Conservation (phyloP, 306 rosid genomes). For the Quercus glauca region DNA sequence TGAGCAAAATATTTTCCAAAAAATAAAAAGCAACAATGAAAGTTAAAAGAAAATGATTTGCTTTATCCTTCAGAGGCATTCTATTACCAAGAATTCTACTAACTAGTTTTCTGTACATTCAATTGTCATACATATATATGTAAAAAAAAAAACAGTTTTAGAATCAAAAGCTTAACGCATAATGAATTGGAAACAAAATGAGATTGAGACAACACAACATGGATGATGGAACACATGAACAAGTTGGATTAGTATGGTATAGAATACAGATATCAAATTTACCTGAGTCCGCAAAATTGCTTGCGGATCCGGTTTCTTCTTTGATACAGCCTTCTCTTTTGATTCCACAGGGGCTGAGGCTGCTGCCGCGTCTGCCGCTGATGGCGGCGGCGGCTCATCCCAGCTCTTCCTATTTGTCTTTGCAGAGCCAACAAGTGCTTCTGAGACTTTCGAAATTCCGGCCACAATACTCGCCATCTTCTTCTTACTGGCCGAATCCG, state of each 20-base stretch:
- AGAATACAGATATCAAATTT: background rate
- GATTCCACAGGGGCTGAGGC: constrained; percentile 31
- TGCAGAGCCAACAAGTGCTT: constrained; percentile 62
- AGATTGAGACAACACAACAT: background rate
- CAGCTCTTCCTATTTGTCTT: constrained; percentile 73
- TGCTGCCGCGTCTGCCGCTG: background rate
- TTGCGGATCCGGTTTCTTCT: constrained; percentile 61
- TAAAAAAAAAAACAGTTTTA: background rate
- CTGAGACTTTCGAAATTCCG: constrained; percentile 73
- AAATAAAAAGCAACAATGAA: too few relatives aligned
- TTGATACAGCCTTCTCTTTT: constrained; percentile 50
- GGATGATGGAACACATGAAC: background rate
- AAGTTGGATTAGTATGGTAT: background rate
- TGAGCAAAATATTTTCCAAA: background rate
- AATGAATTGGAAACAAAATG: background rate
- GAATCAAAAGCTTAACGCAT: background rate
- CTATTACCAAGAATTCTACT: background rate
- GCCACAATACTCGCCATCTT: constrained; percentile 59
- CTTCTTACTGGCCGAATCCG: constrained; percentile 65
- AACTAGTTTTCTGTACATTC: background rate
- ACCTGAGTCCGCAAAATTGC: constrained; percentile 86
- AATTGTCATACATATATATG: background rate
- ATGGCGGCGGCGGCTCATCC: constrained; percentile 56
- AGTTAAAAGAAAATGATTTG: too few relatives aligned
- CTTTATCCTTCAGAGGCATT: background rate